Percentiles rank a stretch among this genome's conserved stretches.
Evolutionary conservation across 164 flowering plant species (phyloP).

Genomic region (Annona squamosa): DNA sequence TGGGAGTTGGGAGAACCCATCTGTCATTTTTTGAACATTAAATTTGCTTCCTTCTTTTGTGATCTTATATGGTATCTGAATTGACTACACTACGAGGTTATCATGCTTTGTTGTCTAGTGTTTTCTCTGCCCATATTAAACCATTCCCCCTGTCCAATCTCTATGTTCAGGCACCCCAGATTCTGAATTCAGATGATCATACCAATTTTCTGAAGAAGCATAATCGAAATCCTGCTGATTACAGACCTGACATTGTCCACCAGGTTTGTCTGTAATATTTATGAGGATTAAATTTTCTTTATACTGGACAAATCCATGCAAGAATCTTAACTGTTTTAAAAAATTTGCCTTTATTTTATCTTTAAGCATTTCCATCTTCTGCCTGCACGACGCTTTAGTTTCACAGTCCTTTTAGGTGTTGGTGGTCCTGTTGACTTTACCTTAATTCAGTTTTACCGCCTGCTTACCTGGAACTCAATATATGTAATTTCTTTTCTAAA

Average conservation of each 20-base stretch:
- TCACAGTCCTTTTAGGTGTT: neutral
- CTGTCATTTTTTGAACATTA: too few species aligned
- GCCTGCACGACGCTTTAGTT: neutral
- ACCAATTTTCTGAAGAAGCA: constrained; percentile 55
- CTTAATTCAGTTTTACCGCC: too few species aligned
- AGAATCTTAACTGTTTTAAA: neutral
- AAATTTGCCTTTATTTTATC: neutral
- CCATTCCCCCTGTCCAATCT: neutral
- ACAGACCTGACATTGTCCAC: constrained; percentile 81
- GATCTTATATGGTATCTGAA: too few species aligned
- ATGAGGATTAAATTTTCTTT: neutral
- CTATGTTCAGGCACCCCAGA: constrained; percentile 46
- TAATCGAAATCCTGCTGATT: constrained; percentile 62
- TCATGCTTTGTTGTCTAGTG: too few species aligned
- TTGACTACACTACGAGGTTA: too few species aligned
- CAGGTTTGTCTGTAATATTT: constrained; percentile 41
- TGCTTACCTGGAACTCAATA: too few species aligned
- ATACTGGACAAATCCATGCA: neutral
- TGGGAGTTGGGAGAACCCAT: too few species aligned
- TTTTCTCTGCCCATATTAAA: too few species aligned
- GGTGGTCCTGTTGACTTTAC: neutral
- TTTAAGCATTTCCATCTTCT: neutral
- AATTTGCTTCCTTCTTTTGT: too few species aligned
- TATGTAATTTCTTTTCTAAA: too few species aligned
- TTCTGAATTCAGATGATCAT: constrained; percentile 83